phyloP scores from a whole-genome alignment of 768 basidiomycete species.

The Tricholoma saponaceum region DNA sequence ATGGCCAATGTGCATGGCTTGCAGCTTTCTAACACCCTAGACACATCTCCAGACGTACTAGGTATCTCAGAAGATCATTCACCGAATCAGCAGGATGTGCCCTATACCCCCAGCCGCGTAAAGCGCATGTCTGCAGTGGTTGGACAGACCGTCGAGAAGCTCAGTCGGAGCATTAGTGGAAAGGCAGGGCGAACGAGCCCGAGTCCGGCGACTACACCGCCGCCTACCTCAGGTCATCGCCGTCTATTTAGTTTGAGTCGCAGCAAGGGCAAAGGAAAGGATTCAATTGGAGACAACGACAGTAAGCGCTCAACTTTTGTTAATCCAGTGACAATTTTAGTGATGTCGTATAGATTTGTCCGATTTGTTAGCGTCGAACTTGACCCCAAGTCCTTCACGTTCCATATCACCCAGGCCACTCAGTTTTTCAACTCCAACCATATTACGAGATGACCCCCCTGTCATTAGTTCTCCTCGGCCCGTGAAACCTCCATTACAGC shows the following conservation, averaged over 20 bases:
- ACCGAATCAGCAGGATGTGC: constrained; percentile 21
- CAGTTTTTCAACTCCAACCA: constrained; percentile 10
- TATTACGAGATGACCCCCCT: constrained; percentile 45
- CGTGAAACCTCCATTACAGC: not conserved
- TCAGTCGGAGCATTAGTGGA: constrained; percentile 54
- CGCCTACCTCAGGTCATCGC: constrained; percentile 35
- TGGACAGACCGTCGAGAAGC: constrained; percentile 57
- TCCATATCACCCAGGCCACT: constrained; percentile 22
- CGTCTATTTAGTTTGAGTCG: constrained; percentile 55
- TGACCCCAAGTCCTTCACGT: constrained; percentile 29
- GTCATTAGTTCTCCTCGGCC: constrained; percentile 17
- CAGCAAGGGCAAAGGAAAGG: constrained; percentile 42
- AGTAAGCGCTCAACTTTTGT: constrained; percentile 15
- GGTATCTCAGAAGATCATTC: constrained; percentile 24
- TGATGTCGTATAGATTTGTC: constrained; percentile 16
- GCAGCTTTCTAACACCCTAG: constrained; percentile 24
- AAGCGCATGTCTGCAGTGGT: constrained; percentile 49
- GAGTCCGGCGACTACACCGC: constrained; percentile 10
- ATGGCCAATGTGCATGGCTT: constrained; percentile 20
- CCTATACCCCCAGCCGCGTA: constrained; percentile 40
- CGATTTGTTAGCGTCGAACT: constrained; percentile 20
- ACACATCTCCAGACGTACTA: constrained; percentile 30
- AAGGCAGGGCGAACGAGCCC: constrained; percentile 29
- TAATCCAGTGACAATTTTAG: not conserved
- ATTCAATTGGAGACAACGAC: constrained; percentile 31